Evolutionary conservation across 2,329 filamentous ascomycete genomes (phyloP).

Genomic region (Daldinia sp.): DNA sequence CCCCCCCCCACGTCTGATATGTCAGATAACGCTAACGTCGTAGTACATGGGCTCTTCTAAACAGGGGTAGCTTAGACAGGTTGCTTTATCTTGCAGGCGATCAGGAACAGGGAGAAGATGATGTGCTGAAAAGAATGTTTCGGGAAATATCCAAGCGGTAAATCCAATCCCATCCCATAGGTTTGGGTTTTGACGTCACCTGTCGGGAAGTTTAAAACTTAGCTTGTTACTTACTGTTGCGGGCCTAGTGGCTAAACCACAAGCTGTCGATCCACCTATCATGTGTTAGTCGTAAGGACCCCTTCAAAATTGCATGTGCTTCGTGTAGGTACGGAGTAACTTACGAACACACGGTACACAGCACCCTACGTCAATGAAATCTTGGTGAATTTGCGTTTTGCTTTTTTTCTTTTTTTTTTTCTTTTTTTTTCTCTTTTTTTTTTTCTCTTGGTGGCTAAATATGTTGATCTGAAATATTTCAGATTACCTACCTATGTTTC

Average conservation of each 20-base stretch:
- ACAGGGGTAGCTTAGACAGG: conserved; percentile 10
- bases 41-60: conserved; percentile 16
- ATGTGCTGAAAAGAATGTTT: conserved; percentile 13
- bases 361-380: conserved; percentile 30
- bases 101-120: conserved; percentile 18
- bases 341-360: neutral
- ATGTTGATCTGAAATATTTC: neutral
- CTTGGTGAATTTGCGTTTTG: neutral
- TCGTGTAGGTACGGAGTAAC: conserved; percentile 8
- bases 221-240: neutral
- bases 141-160: conserved; percentile 9
- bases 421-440: neutral
- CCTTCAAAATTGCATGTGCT: conserved; percentile 7
- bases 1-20: conserved; percentile 5
- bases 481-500: neutral
- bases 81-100: conserved; percentile 15
- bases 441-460: neutral
- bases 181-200: conserved; percentile 31
- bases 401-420: neutral
- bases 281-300: conserved; percentile 19
- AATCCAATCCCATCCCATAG: too few species aligned
- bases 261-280: conserved; percentile 14
- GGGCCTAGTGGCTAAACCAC: conserved; percentile 13
- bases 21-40: conserved; percentile 19
- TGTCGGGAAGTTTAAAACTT: conserved; percentile 28